phyloP scores from a whole-genome alignment of 331 rosid genomes.

The Prunus yedoensis region DNA sequence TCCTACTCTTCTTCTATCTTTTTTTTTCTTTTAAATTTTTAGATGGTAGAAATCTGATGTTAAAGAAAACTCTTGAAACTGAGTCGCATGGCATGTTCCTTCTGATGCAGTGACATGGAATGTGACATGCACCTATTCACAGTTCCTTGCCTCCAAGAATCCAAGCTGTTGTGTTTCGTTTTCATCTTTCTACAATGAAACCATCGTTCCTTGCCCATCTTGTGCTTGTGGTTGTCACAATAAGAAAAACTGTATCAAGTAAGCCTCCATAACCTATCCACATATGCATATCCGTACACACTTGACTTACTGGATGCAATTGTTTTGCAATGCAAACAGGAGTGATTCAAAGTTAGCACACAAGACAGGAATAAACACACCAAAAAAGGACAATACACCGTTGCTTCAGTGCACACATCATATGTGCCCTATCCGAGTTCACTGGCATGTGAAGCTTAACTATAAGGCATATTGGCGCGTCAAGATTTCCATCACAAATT shows the following conservation, averaged over 20 bases:
- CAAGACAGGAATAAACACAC: constrained; percentile 36
- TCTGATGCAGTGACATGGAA: constrained; percentile 73
- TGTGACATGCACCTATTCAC: constrained; percentile 73
- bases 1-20: neutral
- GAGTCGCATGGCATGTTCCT: neutral
- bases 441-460: constrained; percentile 79
- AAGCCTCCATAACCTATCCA: constrained; percentile 30
- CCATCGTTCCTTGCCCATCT: constrained; percentile 62
- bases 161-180: constrained; percentile 75
- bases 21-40: neutral
- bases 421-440: constrained; percentile 73
- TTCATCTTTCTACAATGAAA: constrained; percentile 67
- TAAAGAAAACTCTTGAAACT: neutral
- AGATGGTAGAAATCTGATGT: too few relatives aligned
- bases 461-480: constrained; percentile 76
- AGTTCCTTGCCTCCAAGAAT: constrained; percentile 59
- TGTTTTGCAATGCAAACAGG: constrained; percentile 32
- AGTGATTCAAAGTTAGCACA: constrained; percentile 51
- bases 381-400: constrained; percentile 49
- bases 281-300: neutral
- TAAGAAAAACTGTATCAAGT: constrained; percentile 53
- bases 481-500: constrained; percentile 70
- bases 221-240: constrained; percentile 83
- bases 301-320: neutral
- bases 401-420: constrained; percentile 83